Percentiles rank a stretch among this genome's conserved stretches.
Evolutionary conservation across 2,329 filamentous ascomycete species (phyloP).

Genomic region (Leptographium flavum): DNA sequence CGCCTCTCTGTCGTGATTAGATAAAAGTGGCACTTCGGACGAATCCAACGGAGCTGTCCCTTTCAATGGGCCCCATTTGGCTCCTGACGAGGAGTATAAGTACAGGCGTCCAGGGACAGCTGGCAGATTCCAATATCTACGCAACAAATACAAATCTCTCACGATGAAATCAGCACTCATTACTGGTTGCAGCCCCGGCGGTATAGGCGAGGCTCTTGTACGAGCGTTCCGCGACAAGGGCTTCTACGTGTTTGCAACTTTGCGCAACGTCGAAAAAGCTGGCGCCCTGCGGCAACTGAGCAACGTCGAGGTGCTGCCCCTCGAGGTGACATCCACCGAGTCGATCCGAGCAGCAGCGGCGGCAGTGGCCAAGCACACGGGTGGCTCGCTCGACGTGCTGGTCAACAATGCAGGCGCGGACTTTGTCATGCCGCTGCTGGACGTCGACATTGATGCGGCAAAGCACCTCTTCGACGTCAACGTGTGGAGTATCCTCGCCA

Average conservation of each 20-base stretch:
- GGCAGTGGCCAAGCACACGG: slow-evolving; percentile 13
- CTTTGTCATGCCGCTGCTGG: slow-evolving; percentile 22
- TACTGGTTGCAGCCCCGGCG: slow-evolving; percentile 23
- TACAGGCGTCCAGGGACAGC: too few species aligned
- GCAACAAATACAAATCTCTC: too few species aligned
- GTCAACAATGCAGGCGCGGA: slow-evolving; percentile 28
- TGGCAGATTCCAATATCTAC: too few species aligned
- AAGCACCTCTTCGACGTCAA: slow-evolving; percentile 26
- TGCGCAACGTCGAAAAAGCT: slow-evolving; percentile 19
- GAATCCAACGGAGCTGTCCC: too few species aligned
- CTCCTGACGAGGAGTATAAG: too few species aligned
- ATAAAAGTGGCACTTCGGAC: too few species aligned
- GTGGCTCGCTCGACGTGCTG: slow-evolving; percentile 21
- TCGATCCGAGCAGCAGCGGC: slow-evolving; percentile 14
- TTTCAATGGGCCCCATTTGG: too few species aligned
- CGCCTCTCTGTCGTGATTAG: too few species aligned
- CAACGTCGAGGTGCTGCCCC: slow-evolving; percentile 14
- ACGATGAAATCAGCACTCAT: slow-evolving; percentile 18
- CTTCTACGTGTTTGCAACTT: slow-evolving; percentile 24
- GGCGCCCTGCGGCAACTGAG: slow-evolving; percentile 13
- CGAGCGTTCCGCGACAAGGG: slow-evolving; percentile 19
- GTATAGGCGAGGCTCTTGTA: slow-evolving; percentile 23
- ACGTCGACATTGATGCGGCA: slow-evolving; percentile 19
- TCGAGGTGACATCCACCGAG: slow-evolving; percentile 16
- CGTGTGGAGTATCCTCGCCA: slow-evolving; percentile 21